Percentiles rank a stretch among this genome's conserved stretches.
Evolutionary conservation across 441 rosid genomes (phyloP).

Genomic region (Euphorbia neoarborescens): DNA sequence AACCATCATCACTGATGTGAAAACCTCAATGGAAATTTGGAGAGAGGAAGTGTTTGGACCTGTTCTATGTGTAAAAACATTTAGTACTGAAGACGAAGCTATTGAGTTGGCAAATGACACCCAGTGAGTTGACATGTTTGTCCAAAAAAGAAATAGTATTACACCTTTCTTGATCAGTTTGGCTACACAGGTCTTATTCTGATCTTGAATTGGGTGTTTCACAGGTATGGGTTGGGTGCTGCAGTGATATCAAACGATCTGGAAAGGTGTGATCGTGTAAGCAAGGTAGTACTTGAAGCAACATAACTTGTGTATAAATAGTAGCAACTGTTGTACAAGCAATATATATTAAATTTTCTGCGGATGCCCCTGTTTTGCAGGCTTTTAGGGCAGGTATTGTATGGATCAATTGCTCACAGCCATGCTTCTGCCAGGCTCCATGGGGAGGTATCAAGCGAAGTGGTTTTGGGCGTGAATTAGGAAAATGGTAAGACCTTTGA

Average conservation of each 20-base stretch:
- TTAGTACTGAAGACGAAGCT: slow-evolving; percentile 85
- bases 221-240: slow-evolving; percentile 73
- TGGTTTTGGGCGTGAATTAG: slow-evolving; percentile 93
- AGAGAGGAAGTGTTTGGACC: slow-evolving; percentile 99
- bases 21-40: slow-evolving; percentile 91
- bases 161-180: slow-evolving; percentile 1
- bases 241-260: slow-evolving; percentile 81
- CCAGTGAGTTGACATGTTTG: slow-evolving; percentile 45
- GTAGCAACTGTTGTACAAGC: slow-evolving; percentile 1
- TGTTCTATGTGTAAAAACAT: slow-evolving; percentile 78
- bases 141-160: slow-evolving; percentile 3
- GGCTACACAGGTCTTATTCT: slow-evolving; percentile 14
- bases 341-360: slow-evolving; percentile 8
- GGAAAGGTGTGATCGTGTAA: slow-evolving; percentile 86
- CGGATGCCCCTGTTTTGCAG: slow-evolving; percentile 31
- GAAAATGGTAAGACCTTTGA: slow-evolving; percentile 63
- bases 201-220: slow-evolving; percentile 18
- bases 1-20: slow-evolving; percentile 62
- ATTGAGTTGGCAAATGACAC: slow-evolving; percentile 85
- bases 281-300: slow-evolving; percentile 48
- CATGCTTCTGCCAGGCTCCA: slow-evolving; percentile 93
- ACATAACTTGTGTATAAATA: slow-evolving; percentile 1
- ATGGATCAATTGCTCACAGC: slow-evolving; percentile 96
- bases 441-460: slow-evolving; percentile 98
- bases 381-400: slow-evolving; percentile 75